A percentile compares a stretch with the other conserved stretches of the same genome.
These are phyloP conservation scores for Sclerotiophoma versabilis DNA, from an alignment of 2,329 filamentous ascomycete genomes.

Conservation along the genomic window DNA sequence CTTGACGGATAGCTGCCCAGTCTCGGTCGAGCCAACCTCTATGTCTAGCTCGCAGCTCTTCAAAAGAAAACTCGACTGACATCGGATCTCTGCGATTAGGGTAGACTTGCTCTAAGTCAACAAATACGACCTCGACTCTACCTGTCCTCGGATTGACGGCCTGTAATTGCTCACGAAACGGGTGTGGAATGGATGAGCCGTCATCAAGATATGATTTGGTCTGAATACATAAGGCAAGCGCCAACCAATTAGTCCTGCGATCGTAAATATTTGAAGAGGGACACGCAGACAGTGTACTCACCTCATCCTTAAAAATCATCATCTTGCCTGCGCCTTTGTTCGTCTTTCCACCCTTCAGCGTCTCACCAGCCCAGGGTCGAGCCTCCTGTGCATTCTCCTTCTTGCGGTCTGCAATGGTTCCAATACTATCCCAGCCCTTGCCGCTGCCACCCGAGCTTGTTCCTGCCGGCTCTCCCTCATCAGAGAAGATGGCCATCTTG, in stretches of 20 bases:
- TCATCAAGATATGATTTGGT: slow-evolving; percentile 49
- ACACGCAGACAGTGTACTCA: slow-evolving; percentile 63
- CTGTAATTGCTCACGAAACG: slow-evolving; percentile 78
- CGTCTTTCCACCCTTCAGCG: slow-evolving; percentile 84
- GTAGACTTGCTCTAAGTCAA: slow-evolving; percentile 85
- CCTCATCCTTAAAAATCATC: slow-evolving; percentile 93
- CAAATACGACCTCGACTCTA: slow-evolving; percentile 84
- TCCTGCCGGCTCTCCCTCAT: slow-evolving; percentile 65
- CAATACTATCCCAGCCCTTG: slow-evolving; percentile 92
- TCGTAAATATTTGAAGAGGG: slow-evolving; percentile 52
- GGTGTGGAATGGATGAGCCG: slow-evolving; percentile 60
- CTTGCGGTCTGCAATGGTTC: slow-evolving; percentile 82
- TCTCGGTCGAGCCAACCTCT: slow-evolving; percentile 70
- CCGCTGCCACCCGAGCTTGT: slow-evolving; percentile 64
- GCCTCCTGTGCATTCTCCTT: slow-evolving; percentile 92
- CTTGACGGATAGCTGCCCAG: slow-evolving; percentile 54
- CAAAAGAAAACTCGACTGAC: slow-evolving; percentile 83
- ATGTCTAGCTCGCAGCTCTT: slow-evolving; percentile 83
- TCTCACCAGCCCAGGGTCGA: slow-evolving; percentile 92
- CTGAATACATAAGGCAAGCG: slow-evolving; percentile 61
- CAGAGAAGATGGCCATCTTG: slow-evolving; percentile 92
- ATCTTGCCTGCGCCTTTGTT: slow-evolving; percentile 80
- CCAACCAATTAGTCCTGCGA: slow-evolving; percentile 84
- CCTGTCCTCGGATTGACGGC: slow-evolving; percentile 83
- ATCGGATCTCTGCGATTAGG: slow-evolving; percentile 72